Evolutionary conservation across 2,329 filamentous ascomycete genomes (phyloP).

Genomic region (Zymoseptoria brevis): DNA sequence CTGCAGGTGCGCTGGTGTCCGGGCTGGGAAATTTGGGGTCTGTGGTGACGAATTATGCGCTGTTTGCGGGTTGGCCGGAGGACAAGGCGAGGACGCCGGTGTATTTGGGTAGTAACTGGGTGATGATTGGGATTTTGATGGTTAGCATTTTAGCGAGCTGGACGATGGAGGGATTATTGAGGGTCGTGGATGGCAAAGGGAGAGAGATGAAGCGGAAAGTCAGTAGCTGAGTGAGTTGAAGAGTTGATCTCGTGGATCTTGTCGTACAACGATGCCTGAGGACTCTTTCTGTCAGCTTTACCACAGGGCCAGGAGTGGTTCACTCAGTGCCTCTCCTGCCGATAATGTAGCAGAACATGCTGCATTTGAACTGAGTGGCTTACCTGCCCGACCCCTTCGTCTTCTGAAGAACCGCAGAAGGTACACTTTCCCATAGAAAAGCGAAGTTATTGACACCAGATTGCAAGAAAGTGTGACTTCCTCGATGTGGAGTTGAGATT

Average conservation of each 20-base stretch:
- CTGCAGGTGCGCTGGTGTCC: constrained; percentile 76
- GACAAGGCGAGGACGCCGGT: constrained; percentile 50
- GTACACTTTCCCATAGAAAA: too few species aligned
- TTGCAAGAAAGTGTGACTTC: not conserved
- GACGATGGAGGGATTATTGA: constrained; percentile 59
- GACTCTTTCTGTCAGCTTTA: not conserved
- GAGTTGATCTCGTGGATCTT: too few species aligned
- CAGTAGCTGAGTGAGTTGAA: not conserved
- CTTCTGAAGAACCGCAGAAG: too few species aligned
- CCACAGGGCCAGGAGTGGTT: too few species aligned
- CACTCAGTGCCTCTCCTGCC: not conserved
- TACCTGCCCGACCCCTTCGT: not conserved
- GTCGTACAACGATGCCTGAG: too few species aligned
- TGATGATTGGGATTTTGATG: constrained; percentile 79
- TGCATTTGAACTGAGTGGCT: not conserved
- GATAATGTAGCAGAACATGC: not conserved
- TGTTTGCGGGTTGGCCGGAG: constrained; percentile 79
- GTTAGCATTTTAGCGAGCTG: constrained; percentile 67
- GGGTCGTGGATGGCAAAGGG: constrained; percentile 19
- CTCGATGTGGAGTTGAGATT: not conserved
- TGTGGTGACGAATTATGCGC: constrained; percentile 78
- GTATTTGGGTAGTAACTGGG: constrained; percentile 57
- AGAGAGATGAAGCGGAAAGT: not conserved
- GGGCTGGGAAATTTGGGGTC: constrained; percentile 81
- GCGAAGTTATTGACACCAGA: too few species aligned